Base-by-base conservation (phyloP, 148 eudicot genomes). In the Oxyria digyna region DNA sequence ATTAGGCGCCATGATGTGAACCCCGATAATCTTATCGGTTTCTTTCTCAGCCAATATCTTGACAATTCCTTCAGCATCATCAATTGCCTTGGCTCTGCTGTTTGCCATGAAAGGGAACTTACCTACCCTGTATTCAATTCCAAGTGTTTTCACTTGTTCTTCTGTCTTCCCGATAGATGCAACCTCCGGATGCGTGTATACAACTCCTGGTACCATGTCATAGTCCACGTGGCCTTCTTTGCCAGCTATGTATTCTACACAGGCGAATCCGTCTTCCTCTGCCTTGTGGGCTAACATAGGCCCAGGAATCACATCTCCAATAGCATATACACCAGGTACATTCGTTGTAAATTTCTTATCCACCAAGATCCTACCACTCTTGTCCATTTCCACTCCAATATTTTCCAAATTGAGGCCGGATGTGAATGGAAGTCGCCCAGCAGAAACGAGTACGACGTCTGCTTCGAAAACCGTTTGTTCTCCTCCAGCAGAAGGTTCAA, bases 251-350 rank as follows among this genome's bases (percentile, higher is more conserved):
- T 77, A 89, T 74, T 93, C 98, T 17, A 93, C 98, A 72, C 98
- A 93, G 6, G 96, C 96, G 75, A 87, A 84, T 38, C 96, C 96
- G 71, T 92, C 98, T 70, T 92, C 98, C 80, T 92, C 98, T 13
- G 98, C 98, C 78, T 92, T 92, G 81, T 92, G 98, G 66, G 98
- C 96, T 78, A 92, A 75, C 97, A 92, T 92, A 7, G 97, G 97
- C n/a, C 97, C 97, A 0, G 97, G 97, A 57, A 92, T 87, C 38
- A 92, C 97, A 81, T 92, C 96, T 8, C 97, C 97, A 27, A 92
- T 92, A 0, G 94, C 97, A 72, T 69, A 80, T 11, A 92, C 89
- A n/a, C 96, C 91, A 0, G 80, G 69, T 12, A 92, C 83, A 50
- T 87, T 89, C 7, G 96, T 80, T n/a, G 87, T 76, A 71, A 92